Conservation (phyloP, 2,329 filamentous ascomycete species). For the Tolypocladium pustulatum region DNA sequence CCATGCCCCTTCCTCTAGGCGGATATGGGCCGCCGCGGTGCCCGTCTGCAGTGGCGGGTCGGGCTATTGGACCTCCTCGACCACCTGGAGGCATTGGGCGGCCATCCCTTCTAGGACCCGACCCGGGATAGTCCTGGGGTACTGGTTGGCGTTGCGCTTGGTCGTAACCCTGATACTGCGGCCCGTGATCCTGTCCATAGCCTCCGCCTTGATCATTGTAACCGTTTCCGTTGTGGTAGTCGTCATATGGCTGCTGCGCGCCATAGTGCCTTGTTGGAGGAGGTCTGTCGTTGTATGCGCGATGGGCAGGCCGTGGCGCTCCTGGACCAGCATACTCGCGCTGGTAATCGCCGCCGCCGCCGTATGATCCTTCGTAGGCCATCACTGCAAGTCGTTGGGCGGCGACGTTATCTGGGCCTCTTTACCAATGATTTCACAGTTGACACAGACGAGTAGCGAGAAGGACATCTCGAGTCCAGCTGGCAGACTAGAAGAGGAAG, state of each 20-base stretch:
- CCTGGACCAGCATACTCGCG: conserved; percentile 38
- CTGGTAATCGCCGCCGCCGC: conserved; percentile 22
- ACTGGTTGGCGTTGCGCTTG: conserved; percentile 33
- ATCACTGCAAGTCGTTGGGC: conserved; percentile 18
- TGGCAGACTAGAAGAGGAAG: not conserved
- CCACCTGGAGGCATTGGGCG: conserved; percentile 30
- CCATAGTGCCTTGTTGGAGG: conserved; percentile 23
- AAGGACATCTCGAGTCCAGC: not conserved
- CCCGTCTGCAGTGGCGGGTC: conserved; percentile 27
- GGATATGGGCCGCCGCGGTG: conserved; percentile 25
- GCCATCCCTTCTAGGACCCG: conserved; percentile 28
- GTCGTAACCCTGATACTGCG: conserved; percentile 32
- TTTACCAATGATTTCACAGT: not conserved
- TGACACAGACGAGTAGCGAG: not conserved
- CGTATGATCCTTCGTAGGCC: conserved; percentile 40
- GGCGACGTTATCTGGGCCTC: not conserved
- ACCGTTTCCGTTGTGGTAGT: conserved; percentile 34
- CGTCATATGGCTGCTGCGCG: conserved; percentile 30
- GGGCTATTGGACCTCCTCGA: conserved; percentile 33
- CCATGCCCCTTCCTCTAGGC: conserved; percentile 21
- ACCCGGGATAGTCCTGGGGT: conserved; percentile 34
- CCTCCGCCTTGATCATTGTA: conserved; percentile 34
- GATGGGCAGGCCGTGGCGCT: conserved; percentile 28
- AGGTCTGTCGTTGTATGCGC: conserved; percentile 19
- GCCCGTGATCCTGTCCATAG: conserved; percentile 26